Evolutionary conservation across 306 rosid species (phyloP).

Genomic region (Citrullus amarus): DNA sequence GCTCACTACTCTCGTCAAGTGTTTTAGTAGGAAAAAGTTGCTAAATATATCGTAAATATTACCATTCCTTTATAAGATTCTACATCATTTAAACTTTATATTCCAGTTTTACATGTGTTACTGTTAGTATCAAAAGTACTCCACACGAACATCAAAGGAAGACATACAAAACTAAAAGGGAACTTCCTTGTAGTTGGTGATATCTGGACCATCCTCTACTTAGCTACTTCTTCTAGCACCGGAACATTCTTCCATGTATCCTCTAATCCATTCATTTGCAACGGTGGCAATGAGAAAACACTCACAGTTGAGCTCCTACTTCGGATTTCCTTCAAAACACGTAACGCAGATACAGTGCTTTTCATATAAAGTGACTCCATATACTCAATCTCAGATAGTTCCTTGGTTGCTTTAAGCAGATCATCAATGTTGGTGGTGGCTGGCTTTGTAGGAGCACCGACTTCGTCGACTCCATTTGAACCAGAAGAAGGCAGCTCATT

Average conservation of each 20-base stretch:
- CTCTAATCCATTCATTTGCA: slow-evolving; percentile 46
- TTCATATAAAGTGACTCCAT: slow-evolving; percentile 80
- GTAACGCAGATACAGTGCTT: slow-evolving; percentile 71
- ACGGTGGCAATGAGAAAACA: slow-evolving; percentile 75
- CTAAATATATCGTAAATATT: neutral
- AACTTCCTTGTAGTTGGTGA: slow-evolving; percentile 1
- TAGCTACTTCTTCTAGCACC: slow-evolving; percentile 53
- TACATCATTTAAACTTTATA: neutral
- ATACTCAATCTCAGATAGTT: slow-evolving; percentile 62
- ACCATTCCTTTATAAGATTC: neutral
- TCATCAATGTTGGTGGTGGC: slow-evolving; percentile 34
- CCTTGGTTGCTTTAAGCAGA: slow-evolving; percentile 38
- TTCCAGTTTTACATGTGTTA: neutral
- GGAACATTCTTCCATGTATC: slow-evolving; percentile 60
- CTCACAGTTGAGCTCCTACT: slow-evolving; percentile 88
- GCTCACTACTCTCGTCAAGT: no score
- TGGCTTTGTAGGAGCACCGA: slow-evolving; percentile 47
- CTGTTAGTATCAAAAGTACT: neutral
- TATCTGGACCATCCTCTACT: slow-evolving; percentile 33
- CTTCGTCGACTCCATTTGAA: slow-evolving; percentile 36
- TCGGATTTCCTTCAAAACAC: slow-evolving; percentile 74
- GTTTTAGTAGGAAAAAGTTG: neutral
- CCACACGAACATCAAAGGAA: neutral
- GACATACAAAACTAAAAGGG: neutral
- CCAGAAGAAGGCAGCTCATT: slow-evolving; percentile 31